phyloP scores from a whole-genome alignment of 2,329 filamentous ascomycete species.

The Coniochaeta ligniaria region DNA sequence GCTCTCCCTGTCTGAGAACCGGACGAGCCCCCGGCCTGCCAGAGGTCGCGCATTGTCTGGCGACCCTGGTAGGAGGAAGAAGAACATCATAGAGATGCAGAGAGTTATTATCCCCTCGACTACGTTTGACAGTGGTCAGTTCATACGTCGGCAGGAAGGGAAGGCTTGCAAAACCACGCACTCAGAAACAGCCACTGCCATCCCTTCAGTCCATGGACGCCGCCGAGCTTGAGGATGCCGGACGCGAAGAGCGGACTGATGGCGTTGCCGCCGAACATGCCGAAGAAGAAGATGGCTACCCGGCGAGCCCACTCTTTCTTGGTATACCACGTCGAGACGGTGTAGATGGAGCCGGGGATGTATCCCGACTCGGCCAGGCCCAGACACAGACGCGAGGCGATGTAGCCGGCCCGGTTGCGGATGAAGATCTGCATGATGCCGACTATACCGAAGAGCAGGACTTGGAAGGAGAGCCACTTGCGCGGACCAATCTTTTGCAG shows the following conservation, averaged over 20 bases:
- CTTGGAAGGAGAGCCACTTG: slow-evolving; percentile 41
- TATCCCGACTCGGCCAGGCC: slow-evolving; percentile 43
- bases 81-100: slow-evolving; percentile 26
- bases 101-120: slow-evolving; percentile 39
- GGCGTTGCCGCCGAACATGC: slow-evolving; percentile 44
- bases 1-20: slow-evolving; percentile 25
- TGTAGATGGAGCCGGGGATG: slow-evolving; percentile 43
- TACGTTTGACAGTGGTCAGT: slow-evolving; percentile 8
- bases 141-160: neutral
- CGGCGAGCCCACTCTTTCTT: slow-evolving; percentile 35
- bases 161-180: slow-evolving; percentile 15
- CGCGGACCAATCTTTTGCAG: slow-evolving; percentile 33
- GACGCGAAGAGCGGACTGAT: slow-evolving; percentile 40
- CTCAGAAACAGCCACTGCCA: slow-evolving; percentile 45
- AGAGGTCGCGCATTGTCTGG: slow-evolving; percentile 31
- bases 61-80: slow-evolving; percentile 34
- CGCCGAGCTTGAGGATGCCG: slow-evolving; percentile 37
- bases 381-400: slow-evolving; percentile 34
- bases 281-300: slow-evolving; percentile 44
- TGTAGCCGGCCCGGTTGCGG: slow-evolving; percentile 32
- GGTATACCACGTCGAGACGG: slow-evolving; percentile 43
- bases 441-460: slow-evolving; percentile 39
- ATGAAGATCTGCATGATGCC: slow-evolving; percentile 37
- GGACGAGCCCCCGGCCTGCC: slow-evolving; percentile 27
- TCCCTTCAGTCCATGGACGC: slow-evolving; percentile 28